phyloP scores from a whole-genome alignment of 1,284 basidiomycete species.

The Malassezia nana region DNA sequence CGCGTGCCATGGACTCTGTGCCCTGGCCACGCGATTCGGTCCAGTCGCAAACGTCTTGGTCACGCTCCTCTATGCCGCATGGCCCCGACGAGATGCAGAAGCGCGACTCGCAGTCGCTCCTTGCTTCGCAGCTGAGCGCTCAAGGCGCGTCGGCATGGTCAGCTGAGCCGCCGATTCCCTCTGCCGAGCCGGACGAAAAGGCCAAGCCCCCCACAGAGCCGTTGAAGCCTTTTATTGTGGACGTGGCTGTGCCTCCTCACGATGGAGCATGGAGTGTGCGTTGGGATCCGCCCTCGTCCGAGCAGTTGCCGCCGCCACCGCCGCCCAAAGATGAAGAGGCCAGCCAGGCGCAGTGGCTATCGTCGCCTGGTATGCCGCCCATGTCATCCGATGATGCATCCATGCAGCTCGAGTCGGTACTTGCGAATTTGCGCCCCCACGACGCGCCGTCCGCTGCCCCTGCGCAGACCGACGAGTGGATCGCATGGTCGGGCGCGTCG shows the following conservation, averaged over 20 bases:
- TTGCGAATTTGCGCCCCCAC: background rate
- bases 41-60: background rate
- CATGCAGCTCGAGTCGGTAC: background rate
- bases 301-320: background rate
- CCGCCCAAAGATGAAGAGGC: background rate
- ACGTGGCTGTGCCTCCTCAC: background rate
- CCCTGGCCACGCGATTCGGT: background rate
- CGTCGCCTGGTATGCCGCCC: background rate
- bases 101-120: constrained; percentile 1
- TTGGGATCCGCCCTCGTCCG: background rate
- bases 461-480: background rate
- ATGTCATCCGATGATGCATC: background rate
- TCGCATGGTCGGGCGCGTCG: background rate
- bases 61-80: background rate
- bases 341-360: background rate
- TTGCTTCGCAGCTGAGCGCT: background rate
- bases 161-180: background rate
- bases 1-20: background rate
- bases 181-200: background rate
- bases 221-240: background rate
- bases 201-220: background rate
- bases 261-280: constrained; percentile 10
- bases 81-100: background rate
- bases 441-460: background rate
- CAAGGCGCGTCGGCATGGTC: background rate